Evolutionary conservation across 108 stramenopile species (phyloP).

Genomic region (Stephanodiscus minutulus): DNA sequence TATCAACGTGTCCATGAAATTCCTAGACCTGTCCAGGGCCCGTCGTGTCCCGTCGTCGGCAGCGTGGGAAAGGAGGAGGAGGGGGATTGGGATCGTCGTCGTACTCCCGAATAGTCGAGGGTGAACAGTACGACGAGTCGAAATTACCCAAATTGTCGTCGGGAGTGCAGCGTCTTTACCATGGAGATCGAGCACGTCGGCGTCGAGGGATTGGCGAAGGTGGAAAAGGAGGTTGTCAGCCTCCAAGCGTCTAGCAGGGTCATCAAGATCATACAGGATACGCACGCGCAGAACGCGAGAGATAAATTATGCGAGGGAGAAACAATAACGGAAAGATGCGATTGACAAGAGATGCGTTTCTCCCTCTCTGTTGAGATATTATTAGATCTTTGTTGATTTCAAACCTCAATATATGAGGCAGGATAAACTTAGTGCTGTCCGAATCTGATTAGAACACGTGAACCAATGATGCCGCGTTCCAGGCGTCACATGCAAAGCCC

Average conservation of each 20-base stretch:
- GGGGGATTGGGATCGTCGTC: too few species aligned
- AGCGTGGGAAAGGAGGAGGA: conserved; percentile 47
- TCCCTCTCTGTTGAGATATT: neutral
- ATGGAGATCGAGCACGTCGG: conserved; percentile 99
- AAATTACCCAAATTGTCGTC: conserved; percentile 71
- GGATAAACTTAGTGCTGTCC: too few species aligned
- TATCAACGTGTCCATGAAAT: conserved; percentile 82
- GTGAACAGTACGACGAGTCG: conserved; percentile 68
- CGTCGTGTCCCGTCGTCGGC: conserved; percentile 60
- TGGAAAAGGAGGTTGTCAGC: conserved; percentile 83
- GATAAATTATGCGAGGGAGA: neutral
- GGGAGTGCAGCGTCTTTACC: conserved; percentile 87
- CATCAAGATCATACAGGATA: conserved; percentile 93
- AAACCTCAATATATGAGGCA: too few species aligned
- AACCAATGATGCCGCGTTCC: too few species aligned
- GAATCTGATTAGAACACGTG: too few species aligned
- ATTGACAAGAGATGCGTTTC: neutral
- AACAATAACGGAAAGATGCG: neutral
- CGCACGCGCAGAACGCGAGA: conserved; percentile 88
- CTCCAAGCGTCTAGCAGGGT: conserved; percentile 90
- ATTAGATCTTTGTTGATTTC: too few species aligned
- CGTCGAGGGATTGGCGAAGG: conserved; percentile 74
- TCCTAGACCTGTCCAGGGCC: conserved; percentile 86
- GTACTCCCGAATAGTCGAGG: too few species aligned
- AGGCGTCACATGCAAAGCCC: too few species aligned